Percentiles rank a stretch among this genome's conserved stretches.
Conservation (phyloP, 2,329 filamentous ascomycete species). For the Claviceps sorghi region DNA sequence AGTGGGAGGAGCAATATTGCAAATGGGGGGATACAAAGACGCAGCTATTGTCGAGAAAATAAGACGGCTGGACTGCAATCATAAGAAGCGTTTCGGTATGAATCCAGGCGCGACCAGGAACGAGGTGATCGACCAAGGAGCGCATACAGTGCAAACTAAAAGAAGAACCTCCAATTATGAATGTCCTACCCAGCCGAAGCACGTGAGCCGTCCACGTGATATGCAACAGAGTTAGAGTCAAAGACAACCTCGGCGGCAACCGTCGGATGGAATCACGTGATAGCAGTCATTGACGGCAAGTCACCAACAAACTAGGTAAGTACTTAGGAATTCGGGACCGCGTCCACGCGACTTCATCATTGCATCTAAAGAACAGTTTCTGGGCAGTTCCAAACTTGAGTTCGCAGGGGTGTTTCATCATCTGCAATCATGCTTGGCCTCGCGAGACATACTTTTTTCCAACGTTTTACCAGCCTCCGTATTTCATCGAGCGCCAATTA, state of each 20-base stretch:
- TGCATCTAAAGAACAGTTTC: neutral
- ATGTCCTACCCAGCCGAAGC: neutral
- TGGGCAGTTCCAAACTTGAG: neutral
- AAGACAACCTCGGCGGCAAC: no score
- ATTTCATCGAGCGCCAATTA: neutral
- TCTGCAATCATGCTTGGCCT: constrained; percentile 17
- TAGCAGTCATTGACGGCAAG: neutral
- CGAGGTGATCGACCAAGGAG: neutral
- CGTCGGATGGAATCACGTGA: neutral
- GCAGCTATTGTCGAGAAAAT: neutral
- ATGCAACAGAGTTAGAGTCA: no score
- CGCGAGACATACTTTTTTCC: constrained; percentile 13
- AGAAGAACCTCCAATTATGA: neutral
- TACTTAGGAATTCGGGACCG: constrained; percentile 12
- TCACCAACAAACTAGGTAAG: neutral
- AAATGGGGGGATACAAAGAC: neutral
- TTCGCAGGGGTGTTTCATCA: neutral
- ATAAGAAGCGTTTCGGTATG: constrained; percentile 20
- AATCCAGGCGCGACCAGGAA: constrained; percentile 23
- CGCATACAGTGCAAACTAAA: neutral
- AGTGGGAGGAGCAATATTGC: neutral
- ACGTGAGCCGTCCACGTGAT: constrained; percentile 4
- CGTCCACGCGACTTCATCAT: constrained; percentile 9
- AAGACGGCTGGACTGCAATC: constrained; percentile 7
- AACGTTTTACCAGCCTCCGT: neutral